Evolutionary conservation across 345 rosid species (phyloP).

Genomic region (Streptanthus diversifolius): DNA sequence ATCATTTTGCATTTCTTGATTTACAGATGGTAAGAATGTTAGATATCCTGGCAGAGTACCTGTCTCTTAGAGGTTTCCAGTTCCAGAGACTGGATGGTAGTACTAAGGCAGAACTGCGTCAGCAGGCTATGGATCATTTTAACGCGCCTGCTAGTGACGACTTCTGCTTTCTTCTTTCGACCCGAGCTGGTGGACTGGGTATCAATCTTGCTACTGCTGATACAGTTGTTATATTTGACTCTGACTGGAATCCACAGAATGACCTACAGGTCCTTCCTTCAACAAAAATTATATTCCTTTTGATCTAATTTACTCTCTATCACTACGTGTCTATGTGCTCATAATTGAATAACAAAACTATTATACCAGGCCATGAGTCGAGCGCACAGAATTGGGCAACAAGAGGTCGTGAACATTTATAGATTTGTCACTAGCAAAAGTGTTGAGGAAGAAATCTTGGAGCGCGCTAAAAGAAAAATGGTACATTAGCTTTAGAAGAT

Average conservation of each 20-base stretch:
- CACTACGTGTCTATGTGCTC: slow-evolving; percentile 1
- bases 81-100: slow-evolving; percentile 99
- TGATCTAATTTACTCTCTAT: slow-evolving; percentile 1
- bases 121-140: slow-evolving; percentile 99
- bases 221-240: slow-evolving; percentile 98
- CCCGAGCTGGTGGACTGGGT: slow-evolving; percentile 99
- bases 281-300: background rate
- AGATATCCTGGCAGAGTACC: slow-evolving; percentile 89
- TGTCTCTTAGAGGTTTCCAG: slow-evolving; percentile 94
- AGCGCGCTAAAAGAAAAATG: slow-evolving; percentile 99
- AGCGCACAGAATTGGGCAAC: slow-evolving; percentile 99
- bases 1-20: slow-evolving; percentile 6
- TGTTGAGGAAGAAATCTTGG: slow-evolving; percentile 97
- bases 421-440: slow-evolving; percentile 99
- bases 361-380: slow-evolving; percentile 94
- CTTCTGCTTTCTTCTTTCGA: slow-evolving; percentile 98
- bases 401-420: slow-evolving; percentile 94
- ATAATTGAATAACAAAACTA: slow-evolving; percentile 3
- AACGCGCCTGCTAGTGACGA: slow-evolving; percentile 98
- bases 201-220: slow-evolving; percentile 98
- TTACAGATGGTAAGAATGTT: slow-evolving; percentile 97
- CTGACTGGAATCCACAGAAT: slow-evolving; percentile 99
- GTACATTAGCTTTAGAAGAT: slow-evolving; percentile 36
- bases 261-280: slow-evolving; percentile 71
- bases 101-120: slow-evolving; percentile 97